A percentile compares a stretch with the other conserved stretches of the same genome.
phyloP scores from a whole-genome alignment of 2,329 filamentous ascomycete genomes.

The Fusarium sarcochroum region DNA sequence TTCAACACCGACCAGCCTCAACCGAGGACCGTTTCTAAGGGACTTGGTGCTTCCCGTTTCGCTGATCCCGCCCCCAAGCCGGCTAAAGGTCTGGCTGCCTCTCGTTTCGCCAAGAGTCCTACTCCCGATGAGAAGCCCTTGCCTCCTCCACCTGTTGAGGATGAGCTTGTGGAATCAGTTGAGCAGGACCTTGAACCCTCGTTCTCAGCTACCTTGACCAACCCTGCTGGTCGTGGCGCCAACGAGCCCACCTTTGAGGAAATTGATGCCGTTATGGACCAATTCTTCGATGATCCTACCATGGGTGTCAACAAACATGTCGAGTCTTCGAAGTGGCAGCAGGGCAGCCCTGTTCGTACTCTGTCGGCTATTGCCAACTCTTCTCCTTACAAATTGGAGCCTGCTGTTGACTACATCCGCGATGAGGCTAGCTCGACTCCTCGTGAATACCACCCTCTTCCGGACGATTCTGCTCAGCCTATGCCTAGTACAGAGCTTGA shows the following conservation, averaged over 20 bases:
- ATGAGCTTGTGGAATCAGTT: constrained; percentile 49
- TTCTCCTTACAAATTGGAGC: constrained; percentile 67
- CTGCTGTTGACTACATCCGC: constrained; percentile 69
- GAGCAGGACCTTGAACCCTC: constrained; percentile 46
- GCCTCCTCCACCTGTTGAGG: constrained; percentile 47
- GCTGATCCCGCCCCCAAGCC: constrained; percentile 61
- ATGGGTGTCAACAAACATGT: constrained; percentile 78
- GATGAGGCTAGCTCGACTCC: constrained; percentile 82
- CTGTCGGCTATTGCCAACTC: constrained; percentile 55
- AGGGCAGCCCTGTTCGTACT: constrained; percentile 42
- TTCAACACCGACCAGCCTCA: constrained; percentile 40
- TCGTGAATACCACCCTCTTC: constrained; percentile 64
- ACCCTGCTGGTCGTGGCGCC: constrained; percentile 37
- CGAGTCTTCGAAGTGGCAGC: constrained; percentile 61
- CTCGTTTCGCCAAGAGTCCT: constrained; percentile 60
- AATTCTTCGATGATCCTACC: constrained; percentile 80
- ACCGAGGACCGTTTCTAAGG: constrained; percentile 53
- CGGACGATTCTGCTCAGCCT: constrained; percentile 62
- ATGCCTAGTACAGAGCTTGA: constrained; percentile 69
- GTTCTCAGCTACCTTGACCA: constrained; percentile 30
- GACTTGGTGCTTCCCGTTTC: constrained; percentile 63
- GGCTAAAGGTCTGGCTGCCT: constrained; percentile 58
- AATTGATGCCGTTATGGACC: constrained; percentile 92
- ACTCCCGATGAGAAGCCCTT: constrained; percentile 47
- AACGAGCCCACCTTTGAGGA: constrained; percentile 78